phyloP scores from a whole-genome alignment of 805 yeast genomes.

The Cephaloascus fragrans region DNA sequence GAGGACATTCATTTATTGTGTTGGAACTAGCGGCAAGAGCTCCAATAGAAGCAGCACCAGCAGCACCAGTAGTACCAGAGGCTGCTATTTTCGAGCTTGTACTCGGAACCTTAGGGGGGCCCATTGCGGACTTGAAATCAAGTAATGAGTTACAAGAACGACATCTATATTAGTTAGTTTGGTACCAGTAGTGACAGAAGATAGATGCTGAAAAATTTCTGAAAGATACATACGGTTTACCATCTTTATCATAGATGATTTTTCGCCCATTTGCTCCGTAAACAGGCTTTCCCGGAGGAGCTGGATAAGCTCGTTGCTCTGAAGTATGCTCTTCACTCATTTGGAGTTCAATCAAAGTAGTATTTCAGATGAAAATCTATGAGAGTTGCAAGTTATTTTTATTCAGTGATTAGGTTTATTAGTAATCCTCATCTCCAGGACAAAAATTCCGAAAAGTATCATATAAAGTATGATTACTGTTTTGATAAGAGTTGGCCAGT shows the following conservation, averaged over 20 bases:
- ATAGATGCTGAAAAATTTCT: not conserved
- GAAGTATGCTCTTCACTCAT: not conserved
- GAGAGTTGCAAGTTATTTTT: not conserved
- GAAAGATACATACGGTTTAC: slow-evolving; percentile 72
- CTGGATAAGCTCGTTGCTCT: not conserved
- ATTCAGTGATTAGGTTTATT: no score
- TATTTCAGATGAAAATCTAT: no score
- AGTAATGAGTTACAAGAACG: slow-evolving; percentile 78
- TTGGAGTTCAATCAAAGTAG: no score
- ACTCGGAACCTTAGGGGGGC: slow-evolving; percentile 2
- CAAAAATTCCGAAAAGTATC: no score
- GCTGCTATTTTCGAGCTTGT: slow-evolving; percentile 3
- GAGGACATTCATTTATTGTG: slow-evolving; percentile 53
- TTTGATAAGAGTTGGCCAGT: no score
- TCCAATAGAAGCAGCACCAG: slow-evolving; percentile 8
- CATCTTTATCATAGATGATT: slow-evolving; percentile 76
- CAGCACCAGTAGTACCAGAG: slow-evolving; percentile 4
- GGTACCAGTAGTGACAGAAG: slow-evolving; percentile 1
- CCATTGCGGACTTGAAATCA: slow-evolving; percentile 64
- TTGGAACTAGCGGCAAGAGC: slow-evolving; percentile 9
- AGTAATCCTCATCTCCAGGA: no score
- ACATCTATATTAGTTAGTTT: slow-evolving; percentile 37
- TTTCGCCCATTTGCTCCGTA: slow-evolving; percentile 55
- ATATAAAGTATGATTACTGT: no score
- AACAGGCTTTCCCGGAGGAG: slow-evolving; percentile 19